Base-by-base conservation (phyloP, 2,329 filamentous ascomycete species). In the Lomentospora prolificans region DNA sequence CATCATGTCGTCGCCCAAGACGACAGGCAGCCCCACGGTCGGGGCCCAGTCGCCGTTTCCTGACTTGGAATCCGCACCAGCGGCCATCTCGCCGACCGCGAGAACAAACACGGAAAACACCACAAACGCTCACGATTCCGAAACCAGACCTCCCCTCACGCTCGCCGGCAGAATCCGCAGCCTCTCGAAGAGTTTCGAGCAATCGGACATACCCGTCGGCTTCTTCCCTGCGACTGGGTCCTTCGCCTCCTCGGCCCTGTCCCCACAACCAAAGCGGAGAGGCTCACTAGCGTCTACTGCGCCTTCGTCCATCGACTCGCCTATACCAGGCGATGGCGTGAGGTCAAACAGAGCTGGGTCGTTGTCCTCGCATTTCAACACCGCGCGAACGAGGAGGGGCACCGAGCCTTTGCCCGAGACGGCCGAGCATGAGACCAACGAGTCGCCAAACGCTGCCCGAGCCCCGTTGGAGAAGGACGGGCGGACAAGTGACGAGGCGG, bases 221-320 rank as follows among this genome's bases (percentile, higher is more conserved):
- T 76, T 79, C 61, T 70, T 73, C 58, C 71, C 75, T 12, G 75
- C 75, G 14, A 75, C 75, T 0, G 71, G 74, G 39, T 67, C 70
- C 31, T 70, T 78, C 55, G 72, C 72, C 10, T 74, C 74, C 3
- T 70, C 72, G 6, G 64, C 74, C 6, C 50, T 66, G 28, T 48
- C 55, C 17, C 46, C 55, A 3, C 48, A 55, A n/a, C 33, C 41
- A 17, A 52, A 56, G 10, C 50, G 57, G 17, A 56, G 39, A 30
- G 57, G 57, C 44, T 60, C 39, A 58, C 57, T 9, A 57, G 54
- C 27, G 25, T 36, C 19, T 12, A 53, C 10, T 6, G 51, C 10
- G 4, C 10, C 8, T 24, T 41, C 30, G 3, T 8, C 33, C 31
- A 36, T 39, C 12, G 31, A 14, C 19, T 39, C 51, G 17, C 30